These are phyloP conservation scores for Usnea hakonensis DNA, from an alignment of 495 filamentous ascomycete species.

Conservation along the genomic window DNA sequence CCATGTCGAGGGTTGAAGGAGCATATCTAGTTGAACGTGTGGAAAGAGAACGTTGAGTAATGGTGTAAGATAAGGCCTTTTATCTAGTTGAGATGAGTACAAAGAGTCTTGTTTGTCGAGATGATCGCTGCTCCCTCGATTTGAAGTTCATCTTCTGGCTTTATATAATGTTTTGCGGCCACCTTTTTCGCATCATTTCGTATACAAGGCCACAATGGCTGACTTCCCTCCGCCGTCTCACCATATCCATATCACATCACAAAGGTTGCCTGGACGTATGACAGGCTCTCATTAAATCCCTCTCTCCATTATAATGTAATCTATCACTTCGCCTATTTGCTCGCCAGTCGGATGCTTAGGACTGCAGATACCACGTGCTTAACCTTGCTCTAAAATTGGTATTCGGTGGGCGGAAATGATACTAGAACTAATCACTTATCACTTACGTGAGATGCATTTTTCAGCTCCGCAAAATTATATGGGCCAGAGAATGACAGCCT, in stretches of 20 bases:
- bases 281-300: not conserved
- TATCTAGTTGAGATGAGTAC: no score
- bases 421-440: no score
- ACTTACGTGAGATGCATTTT: not conserved
- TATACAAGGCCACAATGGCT: no score
- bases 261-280: not conserved
- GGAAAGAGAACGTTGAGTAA: not conserved
- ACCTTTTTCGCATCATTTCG: no score
- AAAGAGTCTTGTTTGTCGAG: no score
- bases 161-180: not conserved
- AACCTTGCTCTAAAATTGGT: no score
- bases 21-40: not conserved
- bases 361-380: not conserved
- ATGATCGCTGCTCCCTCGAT: not conserved
- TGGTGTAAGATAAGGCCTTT: not conserved
- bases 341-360: not conserved
- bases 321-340: not conserved
- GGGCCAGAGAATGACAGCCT: not conserved
- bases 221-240: no score
- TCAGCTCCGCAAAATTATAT: not conserved
- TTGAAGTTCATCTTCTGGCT: no score
- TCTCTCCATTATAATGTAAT: not conserved
- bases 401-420: not conserved
- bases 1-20: not conserved
- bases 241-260: not conserved